These are phyloP conservation scores for Salix suchowensis DNA, from an alignment of 345 rosid species.

Conservation along the genomic window DNA sequence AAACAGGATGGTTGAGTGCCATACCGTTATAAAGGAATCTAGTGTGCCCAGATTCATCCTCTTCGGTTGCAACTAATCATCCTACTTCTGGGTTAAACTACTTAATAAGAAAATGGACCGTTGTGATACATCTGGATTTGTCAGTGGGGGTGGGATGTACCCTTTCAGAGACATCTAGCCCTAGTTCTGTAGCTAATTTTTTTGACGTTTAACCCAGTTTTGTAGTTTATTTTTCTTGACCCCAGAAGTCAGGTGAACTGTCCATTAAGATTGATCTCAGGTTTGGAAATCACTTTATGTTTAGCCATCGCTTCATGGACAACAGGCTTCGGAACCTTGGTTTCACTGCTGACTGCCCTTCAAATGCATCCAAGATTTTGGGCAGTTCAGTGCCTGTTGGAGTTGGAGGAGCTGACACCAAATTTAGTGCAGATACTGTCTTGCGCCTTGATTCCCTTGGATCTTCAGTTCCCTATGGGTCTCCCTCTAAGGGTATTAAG, in stretches of 20 bases:
- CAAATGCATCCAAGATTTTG: slow-evolving; percentile 50
- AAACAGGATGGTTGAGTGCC: slow-evolving; percentile 50
- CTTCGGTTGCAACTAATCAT: slow-evolving; percentile 26
- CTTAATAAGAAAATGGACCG: slow-evolving; percentile 42
- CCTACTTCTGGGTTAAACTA: slow-evolving; percentile 23
- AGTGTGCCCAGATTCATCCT: slow-evolving; percentile 13
- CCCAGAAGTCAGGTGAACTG: slow-evolving; percentile 62
- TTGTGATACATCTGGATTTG: slow-evolving; percentile 90
- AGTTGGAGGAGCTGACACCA: slow-evolving; percentile 32
- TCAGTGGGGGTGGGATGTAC: slow-evolving; percentile 76
- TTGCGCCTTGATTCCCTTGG: slow-evolving; percentile 74
- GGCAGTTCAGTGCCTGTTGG: slow-evolving; percentile 40
- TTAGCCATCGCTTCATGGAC: slow-evolving; percentile 51
- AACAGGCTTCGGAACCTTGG: slow-evolving; percentile 40
- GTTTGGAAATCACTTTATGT: slow-evolving; percentile 37
- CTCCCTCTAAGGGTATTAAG: slow-evolving; percentile 54
- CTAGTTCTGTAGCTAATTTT: slow-evolving; percentile 49
- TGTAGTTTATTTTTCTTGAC: slow-evolving; percentile 42
- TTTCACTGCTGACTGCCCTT: slow-evolving; percentile 43
- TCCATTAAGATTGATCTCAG: slow-evolving; percentile 34
- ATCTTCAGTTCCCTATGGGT: slow-evolving; percentile 34
- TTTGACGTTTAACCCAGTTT: slow-evolving; percentile 46
- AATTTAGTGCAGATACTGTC: slow-evolving; percentile 46
- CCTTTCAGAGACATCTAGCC: slow-evolving; percentile 40
- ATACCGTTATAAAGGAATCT: slow-evolving; percentile 23